Evolutionary conservation across 2,329 filamentous ascomycete genomes (phyloP).

Genomic region (Biscogniauxia marginata): DNA sequence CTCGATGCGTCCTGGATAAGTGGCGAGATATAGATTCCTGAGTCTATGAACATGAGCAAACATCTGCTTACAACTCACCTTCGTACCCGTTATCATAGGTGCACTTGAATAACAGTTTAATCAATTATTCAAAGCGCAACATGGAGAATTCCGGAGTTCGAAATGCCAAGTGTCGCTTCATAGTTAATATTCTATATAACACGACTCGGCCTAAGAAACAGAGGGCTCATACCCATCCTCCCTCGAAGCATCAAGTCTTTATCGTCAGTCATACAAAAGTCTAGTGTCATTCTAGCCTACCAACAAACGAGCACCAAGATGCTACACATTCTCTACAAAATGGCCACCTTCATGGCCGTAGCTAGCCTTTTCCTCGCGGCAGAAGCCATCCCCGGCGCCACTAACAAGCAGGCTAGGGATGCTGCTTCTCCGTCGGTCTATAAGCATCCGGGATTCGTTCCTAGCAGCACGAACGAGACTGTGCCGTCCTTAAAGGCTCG

Average conservation of each 20-base stretch:
- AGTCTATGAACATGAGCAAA: neutral
- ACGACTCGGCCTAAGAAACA: neutral
- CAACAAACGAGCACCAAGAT: neutral
- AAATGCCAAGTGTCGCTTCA: neutral
- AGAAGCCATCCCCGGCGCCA: neutral
- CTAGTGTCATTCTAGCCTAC: neutral
- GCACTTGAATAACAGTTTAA: too few species aligned
- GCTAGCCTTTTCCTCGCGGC: neutral
- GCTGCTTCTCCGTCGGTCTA: neutral
- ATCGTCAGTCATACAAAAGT: neutral
- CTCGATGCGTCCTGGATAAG: neutral
- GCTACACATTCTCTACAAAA: neutral
- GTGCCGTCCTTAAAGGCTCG: neutral
- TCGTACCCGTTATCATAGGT: too few species aligned
- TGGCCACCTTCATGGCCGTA: neutral
- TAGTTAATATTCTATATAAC: neutral
- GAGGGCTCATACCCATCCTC: neutral
- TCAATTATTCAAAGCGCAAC: too few species aligned
- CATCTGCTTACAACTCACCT: neutral
- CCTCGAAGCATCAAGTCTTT: neutral
- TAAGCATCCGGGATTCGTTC: neutral
- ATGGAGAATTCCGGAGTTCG: neutral
- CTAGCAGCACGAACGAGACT: neutral
- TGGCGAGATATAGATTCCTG: neutral
- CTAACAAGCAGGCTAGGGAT: neutral